These are phyloP conservation scores for Pythium oligandrum DNA, from an alignment of 352 stramenopile species.

Conservation along the genomic window DNA sequence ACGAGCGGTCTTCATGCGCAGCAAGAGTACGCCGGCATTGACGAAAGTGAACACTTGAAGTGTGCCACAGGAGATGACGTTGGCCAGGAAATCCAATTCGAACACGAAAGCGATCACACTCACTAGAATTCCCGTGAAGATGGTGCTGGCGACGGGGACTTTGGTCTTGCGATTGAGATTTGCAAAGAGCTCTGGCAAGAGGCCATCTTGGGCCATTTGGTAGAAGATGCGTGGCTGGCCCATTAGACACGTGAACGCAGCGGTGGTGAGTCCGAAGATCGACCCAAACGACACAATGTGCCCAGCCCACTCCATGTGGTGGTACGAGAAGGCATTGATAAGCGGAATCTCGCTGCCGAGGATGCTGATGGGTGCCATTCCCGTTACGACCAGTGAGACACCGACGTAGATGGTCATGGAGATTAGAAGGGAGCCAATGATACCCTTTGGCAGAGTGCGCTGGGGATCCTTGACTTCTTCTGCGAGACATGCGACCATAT, in stretches of 20 bases:
- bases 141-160: slow-evolving; percentile 76
- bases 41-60: slow-evolving; percentile 93
- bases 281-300: slow-evolving; percentile 88
- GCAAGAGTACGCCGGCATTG: slow-evolving; percentile 85
- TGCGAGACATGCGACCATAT: slow-evolving; percentile 90
- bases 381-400: slow-evolving; percentile 88
- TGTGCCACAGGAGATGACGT: slow-evolving; percentile 90
- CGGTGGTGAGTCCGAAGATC: slow-evolving; percentile 90
- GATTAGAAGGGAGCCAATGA: slow-evolving; percentile 89
- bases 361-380: slow-evolving; percentile 72
- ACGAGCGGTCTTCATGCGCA: slow-evolving; percentile 52
- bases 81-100: slow-evolving; percentile 88
- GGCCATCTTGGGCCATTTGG: slow-evolving; percentile 85
- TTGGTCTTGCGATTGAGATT: slow-evolving; percentile 57
- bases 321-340: slow-evolving; percentile 80
- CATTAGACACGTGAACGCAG: slow-evolving; percentile 90
- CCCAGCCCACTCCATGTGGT: slow-evolving; percentile 63
- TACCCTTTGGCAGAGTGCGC: slow-evolving; percentile 87
- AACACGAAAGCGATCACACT: slow-evolving; percentile 83
- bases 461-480: slow-evolving; percentile 91
- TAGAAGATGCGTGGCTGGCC: slow-evolving; percentile 91
- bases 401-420: slow-evolving; percentile 89
- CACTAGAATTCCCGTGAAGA: slow-evolving; percentile 84
- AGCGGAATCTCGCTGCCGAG: slow-evolving; percentile 75
- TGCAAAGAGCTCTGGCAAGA: slow-evolving; percentile 61